Conservation (phyloP, 2,329 filamentous ascomycete species). For the Trichoderma sp. region DNA sequence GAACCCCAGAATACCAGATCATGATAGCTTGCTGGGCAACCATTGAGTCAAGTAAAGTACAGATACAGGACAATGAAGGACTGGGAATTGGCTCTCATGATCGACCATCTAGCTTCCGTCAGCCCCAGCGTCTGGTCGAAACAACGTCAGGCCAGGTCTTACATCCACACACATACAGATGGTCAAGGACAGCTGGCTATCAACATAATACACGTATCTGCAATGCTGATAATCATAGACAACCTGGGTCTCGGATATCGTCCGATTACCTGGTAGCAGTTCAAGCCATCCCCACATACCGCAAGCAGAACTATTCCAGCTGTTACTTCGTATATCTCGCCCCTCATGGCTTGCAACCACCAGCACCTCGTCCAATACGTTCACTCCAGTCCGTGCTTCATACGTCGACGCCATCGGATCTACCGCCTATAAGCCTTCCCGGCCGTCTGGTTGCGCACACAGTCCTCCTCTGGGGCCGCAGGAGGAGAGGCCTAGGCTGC, state of each 20-base stretch:
- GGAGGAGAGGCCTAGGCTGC: background rate
- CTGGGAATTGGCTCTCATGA: background rate
- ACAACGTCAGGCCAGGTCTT: background rate
- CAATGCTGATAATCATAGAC: background rate
- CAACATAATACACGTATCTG: background rate
- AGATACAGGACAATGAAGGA: background rate
- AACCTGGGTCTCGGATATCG: background rate
- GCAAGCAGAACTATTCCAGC: background rate
- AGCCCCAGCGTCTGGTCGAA: background rate
- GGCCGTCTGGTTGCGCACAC: constrained; percentile 17
- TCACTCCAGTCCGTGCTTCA: background rate
- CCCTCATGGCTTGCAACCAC: background rate
- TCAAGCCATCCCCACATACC: background rate
- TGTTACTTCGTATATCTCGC: no score
- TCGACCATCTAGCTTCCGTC: background rate
- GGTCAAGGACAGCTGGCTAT: background rate
- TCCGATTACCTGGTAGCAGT: background rate
- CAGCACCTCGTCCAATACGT: no score
- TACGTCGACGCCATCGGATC: background rate
- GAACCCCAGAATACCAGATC: no score
- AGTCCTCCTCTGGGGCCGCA: background rate
- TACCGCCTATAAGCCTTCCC: constrained; percentile 2
- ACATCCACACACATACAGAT: background rate
- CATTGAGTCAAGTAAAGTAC: background rate
- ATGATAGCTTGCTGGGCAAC: background rate